Evolutionary conservation across 495 filamentous ascomycete genomes (phyloP), one percentile per base, ranked within the genome.

Genomic region (Haplographium delicatum): DNA sequence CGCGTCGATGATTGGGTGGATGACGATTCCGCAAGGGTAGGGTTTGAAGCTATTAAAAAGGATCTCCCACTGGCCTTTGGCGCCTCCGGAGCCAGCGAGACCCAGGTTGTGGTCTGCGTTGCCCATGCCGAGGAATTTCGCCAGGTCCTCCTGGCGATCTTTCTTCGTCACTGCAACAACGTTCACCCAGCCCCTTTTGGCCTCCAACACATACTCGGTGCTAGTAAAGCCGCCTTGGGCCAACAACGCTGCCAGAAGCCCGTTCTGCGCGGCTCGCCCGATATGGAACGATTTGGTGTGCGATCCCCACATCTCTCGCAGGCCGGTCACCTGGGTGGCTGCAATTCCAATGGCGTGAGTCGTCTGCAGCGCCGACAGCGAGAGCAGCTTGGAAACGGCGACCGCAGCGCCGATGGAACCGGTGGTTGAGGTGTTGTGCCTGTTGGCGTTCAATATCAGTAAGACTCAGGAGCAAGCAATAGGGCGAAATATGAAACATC

Each of bases 11-110:
- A 69, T 64, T 1, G 75, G 73, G 53, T 81, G 77, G 24, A 76
- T 72, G 10, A 79, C 73, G 59, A 81, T 79, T 4, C 74, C 77
- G 58, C 76, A 79, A 6, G 75, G 74, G 50, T 71, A 81, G 1
- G 73, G 76, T 59, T 80, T 79, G 61, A 79, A 79, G 4, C 68
- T 68, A 52, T 79, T 79, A 46, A 63, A 62, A 57, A 68, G 60
- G 11, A 75, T 72, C 64, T 80, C 74, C 76, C 75, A 80, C 24
- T 53, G 51, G 22, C 59, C 40, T 13, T 26, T 1, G 61, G 66
- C 5, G 61, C 56, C 49, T 67, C 31, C 18, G 4, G 47, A 51
- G 24, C 3, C 38, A 16, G 26, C 39, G 10, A 47, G 51, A 4
- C 38, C 20, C 6, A 20, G 23, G 49, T 43, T 13, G 63, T 46